Conservation (phyloP, 2,329 filamentous ascomycete genomes). For the Botrytis tulipae region DNA sequence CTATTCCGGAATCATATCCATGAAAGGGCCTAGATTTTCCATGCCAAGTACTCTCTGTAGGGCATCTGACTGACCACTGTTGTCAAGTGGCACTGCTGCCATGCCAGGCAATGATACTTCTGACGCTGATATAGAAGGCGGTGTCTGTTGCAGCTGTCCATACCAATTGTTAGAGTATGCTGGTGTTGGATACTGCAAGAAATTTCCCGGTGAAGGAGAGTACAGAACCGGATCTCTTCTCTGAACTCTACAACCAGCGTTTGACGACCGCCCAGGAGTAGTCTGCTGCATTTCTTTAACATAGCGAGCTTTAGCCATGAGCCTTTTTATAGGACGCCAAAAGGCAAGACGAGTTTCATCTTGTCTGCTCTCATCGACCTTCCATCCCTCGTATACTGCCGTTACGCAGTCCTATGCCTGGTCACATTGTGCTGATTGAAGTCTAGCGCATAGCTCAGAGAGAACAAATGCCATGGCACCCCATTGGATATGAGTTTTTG, state of each 20-base stretch:
- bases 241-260: slow-evolving; percentile 6
- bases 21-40: slow-evolving; percentile 7
- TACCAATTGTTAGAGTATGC: slow-evolving; percentile 5
- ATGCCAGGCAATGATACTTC: slow-evolving; percentile 6
- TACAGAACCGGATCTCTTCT: slow-evolving; percentile 8
- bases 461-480: slow-evolving; percentile 9
- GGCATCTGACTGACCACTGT: slow-evolving; percentile 1
- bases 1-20: slow-evolving; percentile 7
- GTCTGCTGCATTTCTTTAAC: slow-evolving; percentile 8
- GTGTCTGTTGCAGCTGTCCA: slow-evolving; percentile 6
- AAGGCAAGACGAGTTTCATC: slow-evolving; percentile 8
- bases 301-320: slow-evolving; percentile 10
- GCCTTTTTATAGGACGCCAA: slow-evolving; percentile 8
- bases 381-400: slow-evolving; percentile 9
- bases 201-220: slow-evolving; percentile 6
- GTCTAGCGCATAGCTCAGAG: slow-evolving; percentile 2
- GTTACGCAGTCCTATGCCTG: slow-evolving; percentile 6
- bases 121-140: slow-evolving; percentile 4
- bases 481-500: slow-evolving; percentile 9
- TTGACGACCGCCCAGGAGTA: slow-evolving; percentile 8
- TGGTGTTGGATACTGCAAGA: slow-evolving; percentile 5
- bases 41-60: slow-evolving; percentile 5
- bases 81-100: slow-evolving; percentile 7
- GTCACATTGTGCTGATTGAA: slow-evolving; percentile 9
- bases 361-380: slow-evolving; percentile 8